These are phyloP conservation scores for Mycena maculata DNA, from an alignment of 768 basidiomycete genomes.

Conservation along the genomic window DNA sequence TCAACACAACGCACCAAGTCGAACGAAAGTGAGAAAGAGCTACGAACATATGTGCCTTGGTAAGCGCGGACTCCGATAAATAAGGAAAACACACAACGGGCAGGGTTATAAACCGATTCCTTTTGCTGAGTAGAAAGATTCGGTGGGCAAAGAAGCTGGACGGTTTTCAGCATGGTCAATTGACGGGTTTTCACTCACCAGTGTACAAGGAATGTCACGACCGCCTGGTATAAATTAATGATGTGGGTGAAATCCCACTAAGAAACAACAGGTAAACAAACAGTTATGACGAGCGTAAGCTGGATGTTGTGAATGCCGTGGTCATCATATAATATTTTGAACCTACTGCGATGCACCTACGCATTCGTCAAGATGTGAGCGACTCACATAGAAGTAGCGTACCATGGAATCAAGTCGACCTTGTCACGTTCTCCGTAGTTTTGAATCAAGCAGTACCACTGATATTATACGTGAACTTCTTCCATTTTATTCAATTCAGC, in stretches of 20 bases:
- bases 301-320: no score
- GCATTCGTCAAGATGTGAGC: background rate
- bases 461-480: no score
- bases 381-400: slow-evolving; percentile 2
- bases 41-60: slow-evolving; percentile 2
- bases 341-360: slow-evolving; percentile 27
- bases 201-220: slow-evolving; percentile 56
- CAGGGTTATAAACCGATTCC: slow-evolving; percentile 35
- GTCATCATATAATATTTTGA: background rate
- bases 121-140: slow-evolving; percentile 46
- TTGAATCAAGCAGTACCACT: slow-evolving; percentile 48
- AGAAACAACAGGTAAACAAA: slow-evolving; percentile 21
- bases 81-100: slow-evolving; percentile 35
- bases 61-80: background rate
- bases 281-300: slow-evolving; percentile 42
- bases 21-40: slow-evolving; percentile 36
- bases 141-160: slow-evolving; percentile 50
- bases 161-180: background rate
- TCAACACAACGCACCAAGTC: slow-evolving; percentile 34
- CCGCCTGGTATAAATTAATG: slow-evolving; percentile 42
- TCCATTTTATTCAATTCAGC: no score
- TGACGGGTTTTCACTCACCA: slow-evolving; percentile 44
- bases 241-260: background rate
- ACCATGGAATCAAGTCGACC: slow-evolving; percentile 47
- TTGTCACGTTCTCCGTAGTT: slow-evolving; percentile 40